phyloP scores from a whole-genome alignment of 345 rosid species.

The Melaleuca alternifolia region DNA sequence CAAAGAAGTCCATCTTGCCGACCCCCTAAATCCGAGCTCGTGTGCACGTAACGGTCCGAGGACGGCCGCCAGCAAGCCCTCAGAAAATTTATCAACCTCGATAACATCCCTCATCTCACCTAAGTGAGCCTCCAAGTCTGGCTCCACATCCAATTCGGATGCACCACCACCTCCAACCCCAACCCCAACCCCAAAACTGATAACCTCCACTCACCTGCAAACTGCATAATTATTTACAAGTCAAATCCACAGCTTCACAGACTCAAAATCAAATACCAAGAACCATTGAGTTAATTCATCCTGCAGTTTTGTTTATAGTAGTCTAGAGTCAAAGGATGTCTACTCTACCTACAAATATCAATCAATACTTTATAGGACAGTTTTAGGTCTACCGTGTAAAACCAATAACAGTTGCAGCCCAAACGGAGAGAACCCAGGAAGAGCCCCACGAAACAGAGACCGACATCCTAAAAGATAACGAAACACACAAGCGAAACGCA shows the following conservation, averaged over 20 bases:
- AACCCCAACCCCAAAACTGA: background rate
- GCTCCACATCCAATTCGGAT: constrained; percentile 14
- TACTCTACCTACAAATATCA: background rate
- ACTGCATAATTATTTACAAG: background rate
- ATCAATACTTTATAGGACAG: background rate
- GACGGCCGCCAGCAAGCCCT: constrained; percentile 86
- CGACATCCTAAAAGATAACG: background rate
- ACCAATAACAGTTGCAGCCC: background rate
- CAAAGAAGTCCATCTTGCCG: constrained; percentile 88
- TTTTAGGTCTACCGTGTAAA: background rate
- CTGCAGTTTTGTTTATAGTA: background rate
- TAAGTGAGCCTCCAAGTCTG: constrained; percentile 30
- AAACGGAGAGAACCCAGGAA: background rate
- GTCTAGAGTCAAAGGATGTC: background rate
- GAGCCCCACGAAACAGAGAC: background rate
- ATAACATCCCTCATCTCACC: constrained; percentile 99
- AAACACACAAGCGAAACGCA: background rate
- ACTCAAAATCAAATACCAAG: background rate
- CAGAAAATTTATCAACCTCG: constrained; percentile 68
- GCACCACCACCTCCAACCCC: background rate
- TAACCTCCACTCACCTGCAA: constrained; percentile 9
- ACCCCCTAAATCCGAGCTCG: constrained; percentile 49
- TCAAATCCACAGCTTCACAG: background rate
- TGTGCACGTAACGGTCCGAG: constrained; percentile 31
- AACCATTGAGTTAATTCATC: background rate